Base-by-base conservation (phyloP, 2,329 filamentous ascomycete genomes). In the Xylaria sp. region DNA sequence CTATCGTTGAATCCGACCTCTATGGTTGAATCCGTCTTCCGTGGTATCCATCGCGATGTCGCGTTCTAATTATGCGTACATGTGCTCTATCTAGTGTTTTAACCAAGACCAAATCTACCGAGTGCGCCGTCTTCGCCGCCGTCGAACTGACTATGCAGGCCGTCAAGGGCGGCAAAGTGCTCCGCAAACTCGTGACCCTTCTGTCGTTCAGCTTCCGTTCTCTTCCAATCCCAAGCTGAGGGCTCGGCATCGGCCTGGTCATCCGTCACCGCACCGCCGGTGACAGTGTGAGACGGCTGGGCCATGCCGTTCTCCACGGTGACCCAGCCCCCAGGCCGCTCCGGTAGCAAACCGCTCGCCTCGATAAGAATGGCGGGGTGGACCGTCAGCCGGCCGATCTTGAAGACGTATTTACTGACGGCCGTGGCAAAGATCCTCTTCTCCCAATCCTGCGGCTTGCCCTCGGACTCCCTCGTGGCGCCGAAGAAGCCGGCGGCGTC, bases 341-440 rank as follows among this genome's bases (percentile, higher is more conserved):
- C 75, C 0, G 94, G 94, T 46, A 97, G 75, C 69, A 97, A 76
- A 1, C 86, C 85, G 45, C 87, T 88, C 34, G 87, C 82, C 40
- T 83, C 78, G 21, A 97, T 78, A 7, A 93, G 78, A 43, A 89
- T 79, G 62, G 92, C 88, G 0, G 94, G 92, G 60, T 92, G 85
- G 3, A 97, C 84, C 0, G 93, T 97, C 65, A 94, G 78, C 20
- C 93, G 80, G 1, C 88, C 90, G 51, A 91, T 79, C 76, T 93
- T 93, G 70, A 91, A 86, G 39, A 93, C 90, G 70, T 93, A 93
- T 76, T 92, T 92, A 75, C 83, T 87, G 40, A 93, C 72, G 1
- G 86, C 86, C 0, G 87, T 87, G 1, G 90, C 90, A 62, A 88
- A 81, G 38, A 93, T 80, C 56, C 82, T 84, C 71, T 82, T 85